Evolutionary conservation across 192 early-diverging fungal species (phyloP), one percentile per base, ranked within the genome.

Genomic region (Coemansia sp.): DNA sequence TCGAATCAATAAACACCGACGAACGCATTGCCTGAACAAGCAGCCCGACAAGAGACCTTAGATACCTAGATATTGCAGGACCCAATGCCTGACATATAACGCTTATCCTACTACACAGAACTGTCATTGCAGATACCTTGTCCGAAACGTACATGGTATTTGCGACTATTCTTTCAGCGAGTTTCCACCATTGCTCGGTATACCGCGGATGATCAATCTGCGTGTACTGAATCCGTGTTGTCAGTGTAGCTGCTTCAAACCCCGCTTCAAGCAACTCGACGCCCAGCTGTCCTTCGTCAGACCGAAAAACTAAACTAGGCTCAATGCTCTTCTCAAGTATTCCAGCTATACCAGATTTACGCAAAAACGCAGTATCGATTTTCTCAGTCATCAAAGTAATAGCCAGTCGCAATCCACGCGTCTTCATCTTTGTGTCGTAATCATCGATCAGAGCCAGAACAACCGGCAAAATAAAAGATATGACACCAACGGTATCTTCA

Each of bases 381-480:
- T 20, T 40, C 16, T 61, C 60, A 4, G 20, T 32, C n/a, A 69
- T 40, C 40, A 82, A 56, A 20, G 32, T 1, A 7, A 12, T 32
- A 28, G 66, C 68, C 20, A 69, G 11, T 3, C 61, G 42, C 25
- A 82, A 28, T 4, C 80, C 80, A 17, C 71, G 58, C 11, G 69
- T 51, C 56, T 70, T 69, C 12, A 54, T 55, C 31, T 50, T 38
- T 14, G 38, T 60, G 12, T 73, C 71, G 48, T 82, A 65, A 65
- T 76, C 74, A 12, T 82, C 79, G n/a, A 66, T 54, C 3, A 82
- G 71, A 0, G 69, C 65, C 18, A 76, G 14, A 1, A 70, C 45
- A 12, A 76, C 75, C 0, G 80, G 74, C 33, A 82, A 48, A 18
- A 76, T 70, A 14, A n/a, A 61, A n/a, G 75, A 61, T 6, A 76